Conservation (phyloP, 371 early-diverging fungal genomes). For the Lichtheimia ramosa region DNA sequence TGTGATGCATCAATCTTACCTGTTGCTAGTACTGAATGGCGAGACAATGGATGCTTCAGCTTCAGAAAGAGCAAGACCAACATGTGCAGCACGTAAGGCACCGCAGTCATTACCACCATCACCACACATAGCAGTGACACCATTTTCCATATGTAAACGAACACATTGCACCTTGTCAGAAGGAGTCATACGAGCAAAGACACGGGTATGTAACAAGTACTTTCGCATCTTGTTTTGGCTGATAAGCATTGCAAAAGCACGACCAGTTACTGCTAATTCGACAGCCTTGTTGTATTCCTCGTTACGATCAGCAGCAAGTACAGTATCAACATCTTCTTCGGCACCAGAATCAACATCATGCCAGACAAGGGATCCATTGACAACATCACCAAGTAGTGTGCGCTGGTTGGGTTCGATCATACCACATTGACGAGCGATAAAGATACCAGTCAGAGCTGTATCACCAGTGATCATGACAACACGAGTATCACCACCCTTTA, state of each 20-base stretch:
- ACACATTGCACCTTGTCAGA: conserved; percentile 73
- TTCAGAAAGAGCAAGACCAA: conserved; percentile 84
- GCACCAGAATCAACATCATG: conserved; percentile 25
- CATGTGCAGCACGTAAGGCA: conserved; percentile 89
- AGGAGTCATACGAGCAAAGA: conserved; percentile 85
- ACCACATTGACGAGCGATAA: conserved; percentile 78
- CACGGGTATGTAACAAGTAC: conserved; percentile 51
- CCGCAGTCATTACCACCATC: conserved; percentile 97
- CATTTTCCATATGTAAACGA: conserved; percentile 71
- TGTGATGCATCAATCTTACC: too few relatives aligned
- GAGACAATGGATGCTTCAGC: conserved; percentile 83
- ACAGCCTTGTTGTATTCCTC: conserved; percentile 36
- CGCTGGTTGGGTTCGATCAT: conserved; percentile 60
- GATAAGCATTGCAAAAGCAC: conserved; percentile 59
- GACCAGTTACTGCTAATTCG: conserved; percentile 74
- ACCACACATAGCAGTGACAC: conserved; percentile 88
- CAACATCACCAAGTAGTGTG: conserved; percentile 51
- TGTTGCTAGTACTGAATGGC: conserved; percentile 69
- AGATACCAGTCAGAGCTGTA: conserved; percentile 84
- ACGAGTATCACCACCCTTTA: conserved; percentile 76
- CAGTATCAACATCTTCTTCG: conserved; percentile 8
- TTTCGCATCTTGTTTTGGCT: conserved; percentile 27
- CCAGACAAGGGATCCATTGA: conserved; percentile 50
- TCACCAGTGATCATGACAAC: conserved; percentile 94
- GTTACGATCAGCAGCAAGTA: conserved; percentile 18